A percentile compares a stretch with the other conserved stretches of the same genome.
phyloP scores from a whole-genome alignment of 495 filamentous ascomycete genomes.

The Talaromyces thailandensis region DNA sequence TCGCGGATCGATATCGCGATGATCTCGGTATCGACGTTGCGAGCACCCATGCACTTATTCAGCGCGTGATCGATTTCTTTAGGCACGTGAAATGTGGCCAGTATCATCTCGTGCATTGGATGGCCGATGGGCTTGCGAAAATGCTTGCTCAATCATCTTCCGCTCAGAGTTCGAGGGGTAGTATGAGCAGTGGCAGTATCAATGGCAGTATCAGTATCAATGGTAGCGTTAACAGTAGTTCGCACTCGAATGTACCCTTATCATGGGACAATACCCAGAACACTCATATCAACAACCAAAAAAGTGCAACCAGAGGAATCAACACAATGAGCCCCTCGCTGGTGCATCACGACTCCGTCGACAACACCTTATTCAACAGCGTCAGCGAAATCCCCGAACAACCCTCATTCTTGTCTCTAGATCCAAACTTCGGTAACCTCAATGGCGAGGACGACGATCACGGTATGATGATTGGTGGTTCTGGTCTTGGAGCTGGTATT shows the following conservation, averaged over 20 bases:
- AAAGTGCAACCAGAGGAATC: background rate
- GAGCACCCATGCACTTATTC: slow-evolving; percentile 10
- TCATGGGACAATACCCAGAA: background rate
- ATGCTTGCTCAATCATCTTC: slow-evolving; percentile 1
- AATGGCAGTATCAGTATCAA: background rate
- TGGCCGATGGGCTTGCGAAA: slow-evolving; percentile 16
- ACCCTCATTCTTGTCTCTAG: slow-evolving; percentile 4
- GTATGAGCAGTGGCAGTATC: background rate
- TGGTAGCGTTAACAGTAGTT: background rate
- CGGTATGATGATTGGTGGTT: background rate
- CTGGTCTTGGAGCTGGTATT: background rate
- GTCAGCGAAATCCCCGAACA: slow-evolving; percentile 6
- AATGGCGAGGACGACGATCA: background rate
- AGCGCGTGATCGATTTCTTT: slow-evolving; percentile 12
- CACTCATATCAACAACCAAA: background rate
- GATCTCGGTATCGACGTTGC: slow-evolving; percentile 13
- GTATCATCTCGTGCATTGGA: slow-evolving; percentile 17
- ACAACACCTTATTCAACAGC: slow-evolving; percentile 3
- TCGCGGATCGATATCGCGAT: slow-evolving; percentile 15
- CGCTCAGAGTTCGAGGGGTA: background rate
- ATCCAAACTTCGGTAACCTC: slow-evolving; percentile 2
- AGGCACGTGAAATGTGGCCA: slow-evolving; percentile 13
- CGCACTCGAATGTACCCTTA: background rate
- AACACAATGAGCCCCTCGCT: background rate
- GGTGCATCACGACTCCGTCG: background rate